These are phyloP conservation scores for Tetracladium setigerum DNA, from an alignment of 495 filamentous ascomycete species.

Conservation along the genomic window DNA sequence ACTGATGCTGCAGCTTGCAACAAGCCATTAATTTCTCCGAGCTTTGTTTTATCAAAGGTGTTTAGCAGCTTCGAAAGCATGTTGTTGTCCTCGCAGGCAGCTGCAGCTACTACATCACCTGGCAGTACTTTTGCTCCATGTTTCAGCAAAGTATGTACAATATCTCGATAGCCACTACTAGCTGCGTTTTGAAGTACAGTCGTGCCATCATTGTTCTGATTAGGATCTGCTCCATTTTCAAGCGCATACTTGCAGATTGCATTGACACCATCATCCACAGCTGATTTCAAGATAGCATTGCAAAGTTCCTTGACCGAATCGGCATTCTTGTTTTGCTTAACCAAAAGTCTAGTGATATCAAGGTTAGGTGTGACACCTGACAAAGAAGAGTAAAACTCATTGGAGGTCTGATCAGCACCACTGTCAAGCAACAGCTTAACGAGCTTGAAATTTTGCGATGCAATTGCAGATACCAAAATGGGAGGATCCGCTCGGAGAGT, in stretches of 20 bases:
- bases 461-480: not conserved
- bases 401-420: not conserved
- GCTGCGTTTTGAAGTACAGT: not conserved
- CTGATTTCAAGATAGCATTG: not conserved
- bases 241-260: not conserved
- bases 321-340: not conserved
- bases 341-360: not conserved
- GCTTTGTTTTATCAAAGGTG: too few relatives aligned
- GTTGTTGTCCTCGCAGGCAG: too few relatives aligned
- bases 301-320: not conserved
- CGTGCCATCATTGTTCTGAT: not conserved
- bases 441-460: not conserved
- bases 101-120: too few relatives aligned
- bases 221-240: not conserved
- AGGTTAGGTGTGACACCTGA: not conserved
- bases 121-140: not conserved
- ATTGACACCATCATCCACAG: not conserved
- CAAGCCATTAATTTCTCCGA: not conserved
- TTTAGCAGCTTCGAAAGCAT: too few relatives aligned
- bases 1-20: not conserved
- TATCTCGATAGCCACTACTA: not conserved
- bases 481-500: not conserved
- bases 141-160: not conserved
- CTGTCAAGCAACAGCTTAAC: conserved; percentile 1
- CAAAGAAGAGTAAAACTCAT: not conserved